Base-by-base conservation (phyloP, 2,329 filamentous ascomycete species). In the Scedosporium aurantiacum region DNA sequence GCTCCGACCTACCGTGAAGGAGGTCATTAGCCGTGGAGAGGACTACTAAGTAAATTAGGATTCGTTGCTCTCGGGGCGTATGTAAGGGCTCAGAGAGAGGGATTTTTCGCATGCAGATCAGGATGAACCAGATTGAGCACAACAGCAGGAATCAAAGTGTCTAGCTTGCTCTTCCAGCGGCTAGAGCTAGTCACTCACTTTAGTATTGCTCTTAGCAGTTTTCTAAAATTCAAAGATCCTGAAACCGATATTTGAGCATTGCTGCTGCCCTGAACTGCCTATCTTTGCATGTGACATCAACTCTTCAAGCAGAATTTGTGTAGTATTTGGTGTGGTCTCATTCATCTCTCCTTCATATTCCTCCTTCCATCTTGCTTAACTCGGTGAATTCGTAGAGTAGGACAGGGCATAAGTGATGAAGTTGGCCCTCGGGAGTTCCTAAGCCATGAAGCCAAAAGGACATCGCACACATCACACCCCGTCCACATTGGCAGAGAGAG, bases 21-120 rank as follows among this genome's bases (percentile, higher is more conserved):
- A 95, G 78, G 86, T 95, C 66, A 87, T 95, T 68, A 92, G 88
- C 73, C 85, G 90, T 64, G 90, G 90, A 66, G 89, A 94, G 60
- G 90, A 95, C 72, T 95, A 90, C 72, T 95, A 83, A 23, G n/a
- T 21, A 47, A 47, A 47, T 47, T 47, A 47, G 16, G 43, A 47
- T 47, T 47, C 8, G 21, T 47, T 47, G 16, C 21, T 23, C 43
- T 47, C 16, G 8, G 21, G 21, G 21, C 21, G 5, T 47, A 47
- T 47, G 8, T 21, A n/a, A 18, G 21, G 16, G 16, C 21, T 47
- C 16, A 47, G 43, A 23, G n/a, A 23, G 43, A n/a, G 5, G 16
- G 21, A 23, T 21, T 47, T 16, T 47, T 47, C n/a, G 16, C 43
- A 47, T 37, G 32, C 32, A 37, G 32, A 37, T 12, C 10, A 37